Evolutionary conservation across 2,329 filamentous ascomycete species (phyloP), one percentile per base, ranked within the genome.

Genomic region (Aspergillus sergii): DNA sequence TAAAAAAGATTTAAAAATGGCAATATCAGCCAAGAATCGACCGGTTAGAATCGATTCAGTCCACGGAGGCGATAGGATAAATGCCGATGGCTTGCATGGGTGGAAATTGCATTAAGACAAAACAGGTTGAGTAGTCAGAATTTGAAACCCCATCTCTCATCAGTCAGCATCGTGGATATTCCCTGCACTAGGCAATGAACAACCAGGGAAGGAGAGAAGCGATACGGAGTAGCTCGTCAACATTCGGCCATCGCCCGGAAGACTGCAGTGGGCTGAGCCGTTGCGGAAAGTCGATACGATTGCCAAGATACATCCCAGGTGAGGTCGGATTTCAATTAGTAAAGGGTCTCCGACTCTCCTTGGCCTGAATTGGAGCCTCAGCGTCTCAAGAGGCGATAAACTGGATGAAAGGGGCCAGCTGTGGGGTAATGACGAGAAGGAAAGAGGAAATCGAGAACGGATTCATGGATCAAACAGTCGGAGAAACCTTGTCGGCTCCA

Each of bases 41-140:
- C 43, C n/a, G 56, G 19, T 50, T 30, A 14, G 9, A 28, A n/a
- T 28, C n/a, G 14, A 46, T n/a, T 51, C 39, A 10, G 48, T 34
- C 19, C 21, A 51, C 32, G 45, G 45, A 26, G 57, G 57, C 23
- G 46, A 43, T 39, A 16, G 30, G 32, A 36, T 10, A 34, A 39
- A 23, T 39, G 51, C 45, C 45, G 32, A 58, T 39, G 57, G 57
- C 57, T 58, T 58, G 57, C 28, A 50, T 50, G 5, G 45, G 57
- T 58, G 57, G 57, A 58, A 58, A 58, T 58, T 58, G 45, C 45
- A 28, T 50, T 41, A 36, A 58, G 16, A 48, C 32, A 16, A 28
- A 36, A 23, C 7, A 28, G 51, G 21, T 7, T 10, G 21, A 36
- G 51, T 14, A 14, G 51, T 54, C n/a, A 23, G 32, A n/a, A 21